Evolutionary conservation across 108 stramenopile genomes (phyloP).

Genomic region (Pelagomonas calceolata): DNA sequence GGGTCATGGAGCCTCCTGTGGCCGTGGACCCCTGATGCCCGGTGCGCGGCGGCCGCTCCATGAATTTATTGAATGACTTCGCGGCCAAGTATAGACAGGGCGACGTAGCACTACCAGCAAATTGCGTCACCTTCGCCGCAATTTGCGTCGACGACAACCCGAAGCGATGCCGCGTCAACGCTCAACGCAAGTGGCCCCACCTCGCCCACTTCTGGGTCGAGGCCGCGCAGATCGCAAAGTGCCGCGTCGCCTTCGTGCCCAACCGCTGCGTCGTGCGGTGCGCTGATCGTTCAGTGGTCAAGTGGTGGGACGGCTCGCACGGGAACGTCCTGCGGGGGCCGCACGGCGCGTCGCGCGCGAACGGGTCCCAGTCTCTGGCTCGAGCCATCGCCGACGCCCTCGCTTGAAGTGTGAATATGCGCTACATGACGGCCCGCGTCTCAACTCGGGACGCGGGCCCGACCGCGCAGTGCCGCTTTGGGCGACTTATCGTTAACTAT

Average conservation of each 20-base stretch:
- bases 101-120: neutral
- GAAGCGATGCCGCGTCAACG: neutral
- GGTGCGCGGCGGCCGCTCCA: neutral
- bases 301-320: neutral
- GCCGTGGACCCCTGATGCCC: slow-evolving; percentile 1
- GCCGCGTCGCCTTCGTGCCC: neutral
- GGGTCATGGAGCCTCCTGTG: neutral
- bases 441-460: too few relatives aligned
- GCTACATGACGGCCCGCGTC: too few relatives aligned
- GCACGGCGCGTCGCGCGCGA: neutral
- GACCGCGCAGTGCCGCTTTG: too few relatives aligned
- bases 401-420: too few relatives aligned
- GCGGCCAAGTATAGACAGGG: neutral
- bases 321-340: neutral
- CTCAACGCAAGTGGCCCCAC: neutral
- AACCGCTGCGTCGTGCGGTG: neutral
- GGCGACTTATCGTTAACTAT: too few relatives aligned
- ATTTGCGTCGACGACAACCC: neutral
- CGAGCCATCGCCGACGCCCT: neutral
- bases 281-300: neutral
- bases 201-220: neutral
- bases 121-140: neutral
- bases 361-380: neutral
- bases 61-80: neutral
- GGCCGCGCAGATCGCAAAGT: neutral